phyloP scores from a whole-genome alignment of 495 filamentous ascomycete genomes.

The Aspergillus cavernicola region DNA sequence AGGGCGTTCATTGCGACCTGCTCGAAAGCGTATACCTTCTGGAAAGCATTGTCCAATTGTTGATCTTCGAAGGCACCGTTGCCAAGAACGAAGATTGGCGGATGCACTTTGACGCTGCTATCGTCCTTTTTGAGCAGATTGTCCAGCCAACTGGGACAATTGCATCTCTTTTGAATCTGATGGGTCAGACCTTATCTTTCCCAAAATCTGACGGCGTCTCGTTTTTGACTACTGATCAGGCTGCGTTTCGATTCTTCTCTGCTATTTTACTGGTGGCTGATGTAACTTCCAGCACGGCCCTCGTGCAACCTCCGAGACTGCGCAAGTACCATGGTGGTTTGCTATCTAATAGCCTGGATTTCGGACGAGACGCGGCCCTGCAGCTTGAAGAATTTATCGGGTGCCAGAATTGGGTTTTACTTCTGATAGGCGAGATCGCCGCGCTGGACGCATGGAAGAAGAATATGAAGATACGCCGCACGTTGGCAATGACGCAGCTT shows the following conservation, averaged over 20 bases:
- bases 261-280: neutral
- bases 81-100: neutral
- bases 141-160: neutral
- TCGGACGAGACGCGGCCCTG: neutral
- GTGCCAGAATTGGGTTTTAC: constrained; percentile 3
- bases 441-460: constrained; percentile 2
- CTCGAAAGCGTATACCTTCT: neutral
- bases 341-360: neutral
- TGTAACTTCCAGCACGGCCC: neutral
- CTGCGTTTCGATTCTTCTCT: constrained; percentile 3
- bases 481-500: neutral
- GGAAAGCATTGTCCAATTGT: constrained; percentile 5
- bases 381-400: constrained; percentile 4
- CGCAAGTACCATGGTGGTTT: neutral
- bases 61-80: neutral
- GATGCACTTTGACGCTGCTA: neutral
- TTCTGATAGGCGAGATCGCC: constrained; percentile 2
- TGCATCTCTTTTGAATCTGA: neutral
- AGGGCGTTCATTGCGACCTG: neutral
- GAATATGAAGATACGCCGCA: neutral
- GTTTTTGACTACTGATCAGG: neutral
- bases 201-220: neutral
- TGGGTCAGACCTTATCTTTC: neutral
- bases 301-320: neutral
- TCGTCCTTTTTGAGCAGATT: neutral